Evolutionary conservation across 2,329 filamentous ascomycete species (phyloP).

Genomic region (Colletotrichum spinosum): DNA sequence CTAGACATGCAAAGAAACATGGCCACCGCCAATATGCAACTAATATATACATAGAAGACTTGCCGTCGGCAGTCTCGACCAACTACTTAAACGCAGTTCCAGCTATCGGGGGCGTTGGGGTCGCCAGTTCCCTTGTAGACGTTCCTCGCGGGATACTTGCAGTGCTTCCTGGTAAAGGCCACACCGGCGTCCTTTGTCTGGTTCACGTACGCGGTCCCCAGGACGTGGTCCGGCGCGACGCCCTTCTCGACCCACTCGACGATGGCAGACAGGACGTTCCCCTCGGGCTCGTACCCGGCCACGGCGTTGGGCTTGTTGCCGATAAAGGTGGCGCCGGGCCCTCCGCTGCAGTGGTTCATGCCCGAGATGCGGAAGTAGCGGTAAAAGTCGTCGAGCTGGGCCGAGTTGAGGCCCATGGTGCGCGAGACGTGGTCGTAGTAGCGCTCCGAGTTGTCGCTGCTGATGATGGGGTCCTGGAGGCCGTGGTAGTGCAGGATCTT

Average conservation of each 20-base stretch:
- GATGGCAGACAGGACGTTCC: conserved; percentile 46
- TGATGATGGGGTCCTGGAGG: conserved; percentile 54
- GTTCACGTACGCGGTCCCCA: conserved; percentile 49
- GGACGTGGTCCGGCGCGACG: conserved; percentile 43
- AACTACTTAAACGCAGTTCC: conserved; percentile 31
- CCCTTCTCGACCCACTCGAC: conserved; percentile 47
- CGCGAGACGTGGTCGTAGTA: conserved; percentile 61
- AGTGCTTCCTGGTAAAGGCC: conserved; percentile 48
- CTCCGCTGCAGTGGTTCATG: conserved; percentile 47
- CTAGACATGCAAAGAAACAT: no score
- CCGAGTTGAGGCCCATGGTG: conserved; percentile 52
- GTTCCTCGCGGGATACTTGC: conserved; percentile 49
- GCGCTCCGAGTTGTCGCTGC: conserved; percentile 56
- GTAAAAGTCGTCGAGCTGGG: conserved; percentile 50
- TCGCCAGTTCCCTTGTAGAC: conserved; percentile 41
- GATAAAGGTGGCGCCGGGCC: conserved; percentile 43
- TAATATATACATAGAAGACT: conserved; percentile 10
- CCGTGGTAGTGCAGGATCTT: conserved; percentile 63
- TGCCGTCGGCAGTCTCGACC: not conserved
- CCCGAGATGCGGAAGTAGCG: conserved; percentile 48
- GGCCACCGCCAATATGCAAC: no score
- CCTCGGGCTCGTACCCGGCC: conserved; percentile 42
- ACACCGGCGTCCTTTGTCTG: conserved; percentile 41
- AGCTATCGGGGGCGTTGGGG: conserved; percentile 36
- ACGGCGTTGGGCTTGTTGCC: conserved; percentile 41